Evolutionary conservation across 2,329 filamentous ascomycete genomes (phyloP).

Genomic region (Talaromyces piceae): DNA sequence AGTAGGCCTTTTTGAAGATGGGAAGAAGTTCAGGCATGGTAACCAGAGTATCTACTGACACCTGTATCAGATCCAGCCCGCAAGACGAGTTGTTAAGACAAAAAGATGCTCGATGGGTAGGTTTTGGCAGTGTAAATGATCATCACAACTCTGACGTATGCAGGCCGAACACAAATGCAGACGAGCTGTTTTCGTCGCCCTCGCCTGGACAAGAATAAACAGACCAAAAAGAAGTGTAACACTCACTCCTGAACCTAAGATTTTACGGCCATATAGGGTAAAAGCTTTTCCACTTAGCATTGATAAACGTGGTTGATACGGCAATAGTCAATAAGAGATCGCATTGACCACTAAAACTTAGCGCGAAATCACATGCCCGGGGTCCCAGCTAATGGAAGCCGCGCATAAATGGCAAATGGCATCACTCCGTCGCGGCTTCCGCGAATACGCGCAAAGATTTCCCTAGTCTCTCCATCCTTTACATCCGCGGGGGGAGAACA

Average conservation of each 20-base stretch:
- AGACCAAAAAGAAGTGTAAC: background rate
- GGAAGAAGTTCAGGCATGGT: conserved; percentile 34
- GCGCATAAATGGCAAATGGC: background rate
- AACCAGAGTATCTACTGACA: background rate
- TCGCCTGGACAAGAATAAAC: background rate
- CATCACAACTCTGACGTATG: background rate
- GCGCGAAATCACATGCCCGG: background rate
- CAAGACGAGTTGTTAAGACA: too few relatives aligned
- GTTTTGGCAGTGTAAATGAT: too few relatives aligned
- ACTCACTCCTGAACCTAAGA: background rate
- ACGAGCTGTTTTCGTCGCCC: background rate
- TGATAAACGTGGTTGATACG: background rate
- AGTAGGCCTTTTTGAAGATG: conserved; percentile 47
- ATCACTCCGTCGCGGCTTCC: background rate
- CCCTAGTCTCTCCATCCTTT: background rate
- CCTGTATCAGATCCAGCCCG: too few relatives aligned
- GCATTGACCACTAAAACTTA: background rate
- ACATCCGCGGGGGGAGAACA: too few relatives aligned
- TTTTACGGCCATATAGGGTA: background rate
- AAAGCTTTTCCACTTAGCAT: background rate
- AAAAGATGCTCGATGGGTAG: too few relatives aligned
- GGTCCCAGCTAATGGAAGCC: background rate
- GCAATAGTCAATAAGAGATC: background rate
- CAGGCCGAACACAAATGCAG: background rate
- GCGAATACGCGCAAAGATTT: background rate